Evolutionary conservation across 1,284 basidiomycete genomes (phyloP), one percentile per base, ranked within the genome.

Genomic region (Trichosporon coremiiforme): DNA sequence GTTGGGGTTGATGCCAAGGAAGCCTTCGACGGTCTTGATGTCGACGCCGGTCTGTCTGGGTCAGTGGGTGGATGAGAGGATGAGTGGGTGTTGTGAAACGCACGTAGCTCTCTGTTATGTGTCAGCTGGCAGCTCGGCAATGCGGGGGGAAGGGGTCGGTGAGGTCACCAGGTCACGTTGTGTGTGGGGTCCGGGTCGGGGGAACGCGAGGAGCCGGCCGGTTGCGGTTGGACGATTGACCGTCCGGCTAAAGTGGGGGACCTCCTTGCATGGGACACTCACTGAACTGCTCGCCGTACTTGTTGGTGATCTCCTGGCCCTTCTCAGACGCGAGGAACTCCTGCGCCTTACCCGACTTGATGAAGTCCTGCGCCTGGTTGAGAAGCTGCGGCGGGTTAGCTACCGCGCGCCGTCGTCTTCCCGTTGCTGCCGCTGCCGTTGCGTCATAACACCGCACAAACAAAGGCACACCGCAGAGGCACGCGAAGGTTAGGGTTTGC

Each of bases 311-410:
- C 63, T 73, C 71, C 70, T 79, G 62, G 41, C 78, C 76, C 62
- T 77, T 62, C 17, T 77, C 74, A 33, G 72, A 73, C 57, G 72
- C 67, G 36, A 78, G 66, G 71, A 73, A 79, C 17, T 74, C 67
- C 68, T 77, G 76, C 13, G 77, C 78, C 71, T 76, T 74, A 22
- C 50, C 50, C 50, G 50, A 53, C 50, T 53, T 53, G 50, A 53
- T 53, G 10, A 53, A 53, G 50, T 53, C 50, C 50, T 53, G 50
- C n/a, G 50, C 50, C 50, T 53, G 50, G 50, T 53, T 20, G 50
- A 53, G 50, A 53, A 53, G 50, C 50, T 53, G 50, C 50, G 25
- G 25, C 25, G 5, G 17, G 45, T 47, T 47, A 47, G 45, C 45
- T 47, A 13, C 45, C 45, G 15, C 17, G 33, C 13, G 17, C 17